These are phyloP conservation scores for Cystobasidium slooffiae DNA, from an alignment of 1,284 basidiomycete species.

Conservation along the genomic window DNA sequence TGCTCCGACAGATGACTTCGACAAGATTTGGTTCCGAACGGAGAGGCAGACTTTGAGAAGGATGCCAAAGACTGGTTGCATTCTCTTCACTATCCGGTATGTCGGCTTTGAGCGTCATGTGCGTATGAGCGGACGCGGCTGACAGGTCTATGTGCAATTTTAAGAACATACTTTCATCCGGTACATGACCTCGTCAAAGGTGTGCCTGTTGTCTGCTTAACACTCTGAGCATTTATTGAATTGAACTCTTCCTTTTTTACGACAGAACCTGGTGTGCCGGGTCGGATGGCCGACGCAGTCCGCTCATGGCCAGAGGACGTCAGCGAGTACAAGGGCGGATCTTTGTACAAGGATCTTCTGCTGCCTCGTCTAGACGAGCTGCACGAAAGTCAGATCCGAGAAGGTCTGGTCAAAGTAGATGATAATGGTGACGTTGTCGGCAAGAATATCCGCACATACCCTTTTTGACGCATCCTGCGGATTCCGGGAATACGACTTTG, in stretches of 20 bases:
- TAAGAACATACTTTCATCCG: conserved; percentile 68
- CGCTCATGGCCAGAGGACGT: conserved; percentile 71
- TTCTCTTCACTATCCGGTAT: conserved; percentile 73
- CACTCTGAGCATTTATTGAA: background rate
- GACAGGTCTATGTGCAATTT: background rate
- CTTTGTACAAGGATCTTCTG: conserved; percentile 61
- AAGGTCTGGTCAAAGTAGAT: conserved; percentile 52
- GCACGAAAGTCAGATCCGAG: conserved; percentile 59
- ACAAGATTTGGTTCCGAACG: conserved; percentile 64
- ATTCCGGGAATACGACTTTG: too few relatives aligned
- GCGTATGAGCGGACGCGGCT: background rate
- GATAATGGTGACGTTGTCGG: conserved; percentile 37
- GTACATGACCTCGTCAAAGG: conserved; percentile 63
- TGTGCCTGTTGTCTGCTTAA: background rate
- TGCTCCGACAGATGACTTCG: conserved; percentile 32
- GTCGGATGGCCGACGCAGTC: conserved; percentile 69
- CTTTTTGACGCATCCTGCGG: conserved; percentile 3
- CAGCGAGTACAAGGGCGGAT: conserved; percentile 63
- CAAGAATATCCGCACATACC: conserved; percentile 8
- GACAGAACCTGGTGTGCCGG: conserved; percentile 69
- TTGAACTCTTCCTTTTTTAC: background rate
- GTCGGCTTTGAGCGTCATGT: background rate
- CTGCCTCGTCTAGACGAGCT: conserved; percentile 63
- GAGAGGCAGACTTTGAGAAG: conserved; percentile 76
- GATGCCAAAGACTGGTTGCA: conserved; percentile 61